Conservation (phyloP, 208 protist species). For the Crithidia mellificae region DNA sequence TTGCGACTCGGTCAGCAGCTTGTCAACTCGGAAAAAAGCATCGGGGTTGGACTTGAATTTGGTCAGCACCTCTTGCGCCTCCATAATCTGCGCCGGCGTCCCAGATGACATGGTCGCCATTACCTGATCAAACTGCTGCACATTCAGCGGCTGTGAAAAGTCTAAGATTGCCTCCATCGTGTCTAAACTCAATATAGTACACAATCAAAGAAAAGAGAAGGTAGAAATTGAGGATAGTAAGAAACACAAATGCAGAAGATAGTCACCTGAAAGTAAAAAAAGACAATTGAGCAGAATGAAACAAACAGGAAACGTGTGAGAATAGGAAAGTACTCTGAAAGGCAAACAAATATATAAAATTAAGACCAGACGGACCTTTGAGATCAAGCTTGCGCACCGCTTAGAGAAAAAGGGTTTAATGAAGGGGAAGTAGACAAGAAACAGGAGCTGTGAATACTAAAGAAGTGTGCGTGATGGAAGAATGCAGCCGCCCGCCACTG, state of each 20-base stretch:
- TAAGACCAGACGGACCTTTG: too few species aligned
- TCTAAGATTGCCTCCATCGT: slow-evolving; percentile 74
- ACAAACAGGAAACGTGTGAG: background rate
- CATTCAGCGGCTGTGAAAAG: slow-evolving; percentile 71
- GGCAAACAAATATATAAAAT: too few species aligned
- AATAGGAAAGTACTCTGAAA: background rate
- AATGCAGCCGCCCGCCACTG: too few species aligned
- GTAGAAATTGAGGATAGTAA: background rate
- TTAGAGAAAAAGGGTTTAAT: too few species aligned
- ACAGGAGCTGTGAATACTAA: too few species aligned
- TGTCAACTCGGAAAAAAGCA: slow-evolving; percentile 91
- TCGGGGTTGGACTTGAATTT: slow-evolving; percentile 92
- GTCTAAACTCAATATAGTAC: background rate
- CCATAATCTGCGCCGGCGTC: slow-evolving; percentile 57
- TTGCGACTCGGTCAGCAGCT: slow-evolving; percentile 85
- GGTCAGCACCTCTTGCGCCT: slow-evolving; percentile 84
- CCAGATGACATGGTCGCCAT: slow-evolving; percentile 57
- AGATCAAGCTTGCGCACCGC: too few species aligned
- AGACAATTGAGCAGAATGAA: too few species aligned
- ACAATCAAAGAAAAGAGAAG: background rate
- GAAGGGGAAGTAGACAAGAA: too few species aligned
- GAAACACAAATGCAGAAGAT: too few species aligned
- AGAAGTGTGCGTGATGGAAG: too few species aligned
- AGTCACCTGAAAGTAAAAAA: too few species aligned
- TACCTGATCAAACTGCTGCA: slow-evolving; percentile 71